Base-by-base conservation (phyloP, 352 stramenopile genomes). In the Peronospora belbahrii region DNA sequence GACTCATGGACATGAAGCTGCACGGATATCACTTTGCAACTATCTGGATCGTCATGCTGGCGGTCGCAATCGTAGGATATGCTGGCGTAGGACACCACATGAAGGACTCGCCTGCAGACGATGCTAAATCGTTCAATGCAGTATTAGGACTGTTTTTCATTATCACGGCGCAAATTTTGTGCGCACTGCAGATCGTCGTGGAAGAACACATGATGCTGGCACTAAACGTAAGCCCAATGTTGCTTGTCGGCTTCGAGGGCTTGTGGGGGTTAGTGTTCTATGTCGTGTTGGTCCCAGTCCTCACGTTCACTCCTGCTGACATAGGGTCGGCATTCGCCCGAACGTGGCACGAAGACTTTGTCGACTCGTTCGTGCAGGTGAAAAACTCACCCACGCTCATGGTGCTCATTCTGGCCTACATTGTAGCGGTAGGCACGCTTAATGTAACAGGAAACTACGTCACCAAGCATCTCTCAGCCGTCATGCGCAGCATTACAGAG, bases 241-340 rank as follows among this genome's bases (percentile, higher is more conserved):
- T 92, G 53, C 65, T 93, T 32, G 84, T 95, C 22, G 85, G 85
- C 4, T 74, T 90, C 5, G 85, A 95, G 56, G 85, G 85, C 0
- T 62, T 95, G 14, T 95, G 83, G 82, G 85, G 85, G 13, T 61
- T 93, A n/a, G 70, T 70, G 11, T 88, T 94, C 50, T 86, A 91
- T 49, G 28, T 85, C 22, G 39, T 84, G 31, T 56, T 88, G 35
- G 57, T 87, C 6, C 77, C 78, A 6, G 52, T 88, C 52, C 71
- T 92, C 35, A 73, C 75, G 24, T 59, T 83, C 19, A 81, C 76
- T 19, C 77, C 80, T 2, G 24, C 49, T 13, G 23, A 27, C 23
- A 59, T 48, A 17, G 64, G 59, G 4, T 70, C 73, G 9, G 66
- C 67, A 0, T 68, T 90, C 30, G 68, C 72, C 38, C 77, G 74